These are phyloP conservation scores for Mortierella hygrophila DNA, from an alignment of 192 early-diverging fungal genomes.

Conservation along the genomic window DNA sequence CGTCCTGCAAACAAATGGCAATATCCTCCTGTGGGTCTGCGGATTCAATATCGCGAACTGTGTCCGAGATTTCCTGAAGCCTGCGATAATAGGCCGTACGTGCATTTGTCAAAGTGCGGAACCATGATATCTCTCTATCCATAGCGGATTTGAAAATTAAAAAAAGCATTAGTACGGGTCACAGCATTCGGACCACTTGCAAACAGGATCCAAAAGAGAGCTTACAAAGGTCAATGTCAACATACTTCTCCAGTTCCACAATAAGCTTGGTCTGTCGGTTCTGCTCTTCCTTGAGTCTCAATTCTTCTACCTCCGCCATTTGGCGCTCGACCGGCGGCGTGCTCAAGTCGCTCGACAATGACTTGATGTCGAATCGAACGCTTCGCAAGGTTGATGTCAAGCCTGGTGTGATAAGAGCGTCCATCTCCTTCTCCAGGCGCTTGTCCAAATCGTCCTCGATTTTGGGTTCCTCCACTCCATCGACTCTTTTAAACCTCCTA, in stretches of 20 bases:
- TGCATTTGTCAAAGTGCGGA: constrained; percentile 25
- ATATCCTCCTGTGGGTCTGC: constrained; percentile 26
- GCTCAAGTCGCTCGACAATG: constrained; percentile 9
- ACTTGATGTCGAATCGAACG: constrained; percentile 16
- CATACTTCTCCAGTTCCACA: constrained; percentile 31
- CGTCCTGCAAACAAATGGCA: constrained; percentile 26
- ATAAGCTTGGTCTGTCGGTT: constrained; percentile 19
- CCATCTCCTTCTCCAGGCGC: constrained; percentile 34
- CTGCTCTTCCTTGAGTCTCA: constrained; percentile 30
- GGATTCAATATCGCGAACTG: constrained; percentile 44
- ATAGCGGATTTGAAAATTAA: background rate
- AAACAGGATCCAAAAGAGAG: too few relatives aligned
- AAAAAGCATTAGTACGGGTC: background rate
- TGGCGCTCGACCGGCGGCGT: constrained; percentile 3
- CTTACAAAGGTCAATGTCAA: too few relatives aligned
- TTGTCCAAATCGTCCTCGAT: constrained; percentile 22
- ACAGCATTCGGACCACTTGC: too few relatives aligned
- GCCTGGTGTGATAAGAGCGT: constrained; percentile 14
- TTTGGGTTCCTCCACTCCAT: background rate
- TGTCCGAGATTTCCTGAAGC: constrained; percentile 59
- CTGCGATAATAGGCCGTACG: constrained; percentile 59
- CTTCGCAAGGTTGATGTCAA: constrained; percentile 24
- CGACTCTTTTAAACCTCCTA: constrained; percentile 23
- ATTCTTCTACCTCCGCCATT: constrained; percentile 35
- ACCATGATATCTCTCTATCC: constrained; percentile 21